Percentiles rank a stretch among this genome's conserved stretches.
Evolutionary conservation across 768 basidiomycete genomes (phyloP).

Genomic region (Agaricus subrufescens): DNA sequence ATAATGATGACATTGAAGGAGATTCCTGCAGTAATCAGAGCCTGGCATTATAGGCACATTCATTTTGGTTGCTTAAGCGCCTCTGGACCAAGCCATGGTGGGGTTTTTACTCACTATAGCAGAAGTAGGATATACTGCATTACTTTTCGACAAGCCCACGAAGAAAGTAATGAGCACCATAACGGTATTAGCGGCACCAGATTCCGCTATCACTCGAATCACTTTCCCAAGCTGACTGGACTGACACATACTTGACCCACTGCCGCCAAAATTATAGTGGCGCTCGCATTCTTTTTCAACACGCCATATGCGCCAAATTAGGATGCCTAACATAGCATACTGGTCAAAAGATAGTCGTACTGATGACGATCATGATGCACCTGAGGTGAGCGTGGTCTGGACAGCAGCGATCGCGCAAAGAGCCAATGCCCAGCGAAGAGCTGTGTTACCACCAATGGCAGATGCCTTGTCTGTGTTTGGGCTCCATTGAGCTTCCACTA

Average conservation of each 20-base stretch:
- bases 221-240: not conserved
- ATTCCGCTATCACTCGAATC: not conserved
- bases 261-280: not conserved
- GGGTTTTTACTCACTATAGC: not conserved
- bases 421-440: not conserved
- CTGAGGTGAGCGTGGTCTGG: not conserved
- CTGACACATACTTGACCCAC: too few relatives aligned
- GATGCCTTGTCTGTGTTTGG: too few relatives aligned
- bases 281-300: not conserved
- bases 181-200: not conserved
- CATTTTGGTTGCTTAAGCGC: not conserved
- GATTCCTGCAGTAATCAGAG: not conserved
- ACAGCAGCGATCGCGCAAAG: not conserved
- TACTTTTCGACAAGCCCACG: too few relatives aligned
- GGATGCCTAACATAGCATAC: not conserved
- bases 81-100: too few relatives aligned
- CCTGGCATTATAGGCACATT: not conserved
- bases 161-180: not conserved
- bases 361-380: not conserved
- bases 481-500: not conserved
- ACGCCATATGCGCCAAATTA: not conserved
- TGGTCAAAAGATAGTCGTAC: not conserved
- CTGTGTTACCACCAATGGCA: not conserved
- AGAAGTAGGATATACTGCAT: not conserved
- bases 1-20: not conserved